Percentiles rank a stretch among this genome's conserved stretches.
Conservation (phyloP, 176 grass and related monocot species). For the Avena eriantha region DNA sequence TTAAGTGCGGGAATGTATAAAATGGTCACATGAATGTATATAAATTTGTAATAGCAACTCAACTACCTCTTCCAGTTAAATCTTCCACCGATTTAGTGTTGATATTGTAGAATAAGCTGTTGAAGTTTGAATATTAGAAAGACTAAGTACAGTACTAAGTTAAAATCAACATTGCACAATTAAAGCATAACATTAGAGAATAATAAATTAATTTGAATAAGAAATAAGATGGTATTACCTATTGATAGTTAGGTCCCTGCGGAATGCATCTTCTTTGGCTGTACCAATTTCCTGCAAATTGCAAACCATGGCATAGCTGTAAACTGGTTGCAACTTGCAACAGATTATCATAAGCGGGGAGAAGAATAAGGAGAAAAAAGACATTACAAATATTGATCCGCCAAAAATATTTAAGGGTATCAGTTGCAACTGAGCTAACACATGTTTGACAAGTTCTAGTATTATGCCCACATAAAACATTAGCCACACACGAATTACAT, state of each 20-base stretch:
- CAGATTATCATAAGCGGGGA: neutral
- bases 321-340: conserved; percentile 31
- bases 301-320: conserved; percentile 16
- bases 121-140: conserved; percentile 32
- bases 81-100: conserved; percentile 89
- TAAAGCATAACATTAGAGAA: conserved; percentile 11
- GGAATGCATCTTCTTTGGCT: conserved; percentile 86
- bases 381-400: conserved; percentile 28
- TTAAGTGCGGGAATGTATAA: conserved; percentile 19
- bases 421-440: neutral
- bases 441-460: conserved; percentile 6
- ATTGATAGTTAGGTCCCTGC: conserved; percentile 97
- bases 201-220: neutral
- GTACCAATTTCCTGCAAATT: conserved; percentile 81
- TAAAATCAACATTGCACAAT: conserved; percentile 21
- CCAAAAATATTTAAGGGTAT: conserved; percentile 23
- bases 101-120: conserved; percentile 93
- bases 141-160: neutral
- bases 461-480: neutral
- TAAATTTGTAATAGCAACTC: conserved; percentile 18
- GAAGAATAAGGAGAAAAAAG: conserved; percentile 30
- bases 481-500: neutral
- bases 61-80: conserved; percentile 84
- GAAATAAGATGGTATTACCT: conserved; percentile 55
- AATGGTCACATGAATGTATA: conserved; percentile 13